phyloP scores from a whole-genome alignment of 2,329 filamentous ascomycete genomes.

The Calonectria pteridis region DNA sequence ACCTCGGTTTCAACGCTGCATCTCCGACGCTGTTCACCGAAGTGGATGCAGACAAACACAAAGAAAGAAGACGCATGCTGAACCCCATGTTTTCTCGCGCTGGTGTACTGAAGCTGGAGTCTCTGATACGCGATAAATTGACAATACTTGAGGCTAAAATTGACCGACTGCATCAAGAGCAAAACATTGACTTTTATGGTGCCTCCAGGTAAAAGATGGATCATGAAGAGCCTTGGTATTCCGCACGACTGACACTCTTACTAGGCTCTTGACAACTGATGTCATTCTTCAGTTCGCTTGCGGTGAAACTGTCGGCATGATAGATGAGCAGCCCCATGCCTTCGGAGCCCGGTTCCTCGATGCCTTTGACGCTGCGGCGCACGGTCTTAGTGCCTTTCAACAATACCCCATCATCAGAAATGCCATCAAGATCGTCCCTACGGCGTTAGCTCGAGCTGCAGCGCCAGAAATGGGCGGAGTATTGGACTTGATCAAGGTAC shows the following conservation, averaged over 20 bases:
- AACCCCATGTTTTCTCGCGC: conserved; percentile 1
- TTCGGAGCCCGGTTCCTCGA: neutral
- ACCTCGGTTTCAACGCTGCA: neutral
- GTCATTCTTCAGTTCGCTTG: neutral
- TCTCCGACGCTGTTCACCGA: neutral
- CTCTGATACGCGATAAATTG: neutral
- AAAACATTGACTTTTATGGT: neutral
- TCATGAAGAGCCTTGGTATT: neutral
- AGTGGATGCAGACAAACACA: neutral
- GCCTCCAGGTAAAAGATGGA: neutral
- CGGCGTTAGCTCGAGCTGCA: neutral
- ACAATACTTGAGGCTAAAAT: neutral
- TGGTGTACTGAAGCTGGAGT: neutral
- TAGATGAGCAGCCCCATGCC: neutral
- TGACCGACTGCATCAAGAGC: neutral
- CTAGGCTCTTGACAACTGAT: neutral
- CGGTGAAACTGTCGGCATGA: neutral
- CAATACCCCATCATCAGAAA: neutral
- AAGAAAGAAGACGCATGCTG: neutral
- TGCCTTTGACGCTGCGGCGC: neutral
- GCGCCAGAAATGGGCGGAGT: neutral
- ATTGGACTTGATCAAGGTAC: neutral
- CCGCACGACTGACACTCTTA: neutral
- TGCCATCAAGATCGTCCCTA: neutral
- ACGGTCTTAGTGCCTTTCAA: neutral